Base-by-base conservation (phyloP, 805 yeast species). In the Priceomyces haplophilus region DNA sequence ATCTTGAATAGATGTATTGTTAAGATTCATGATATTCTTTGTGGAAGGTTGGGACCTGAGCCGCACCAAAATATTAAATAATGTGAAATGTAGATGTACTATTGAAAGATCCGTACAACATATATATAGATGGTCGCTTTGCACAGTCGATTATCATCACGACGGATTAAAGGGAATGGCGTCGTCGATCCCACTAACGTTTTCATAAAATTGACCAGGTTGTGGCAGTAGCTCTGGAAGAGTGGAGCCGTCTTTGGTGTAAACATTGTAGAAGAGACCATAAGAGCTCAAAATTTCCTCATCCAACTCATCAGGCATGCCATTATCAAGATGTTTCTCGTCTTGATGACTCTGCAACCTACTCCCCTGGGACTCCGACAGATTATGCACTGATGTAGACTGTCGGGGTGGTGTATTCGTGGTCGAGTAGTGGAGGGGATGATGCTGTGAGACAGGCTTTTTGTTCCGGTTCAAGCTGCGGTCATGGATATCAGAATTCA, bases 401-500 rank as follows among this genome's bases (percentile, higher is more conserved):
- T 52, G 51, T 37, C 49, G 58, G 1, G 56, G 50, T 11, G 54
- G 50, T 21, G 38, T 41, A 32, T 53, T 47, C 21, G 55, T 51
- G 13, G 52, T 44, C 31, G 47, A 49, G 38, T 56, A 51, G 46
- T 77, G 80, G 35, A 75, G 56, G 0, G 81, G 82, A 50, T 76
- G 82, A 46, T 77, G 82, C 42, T 72, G 78, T 1, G 80, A 74
- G 2, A 75, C 80, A 0, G 82, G 81, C 46, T 59, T 57, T 24
- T 40, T 43, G 35, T 35, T 38, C 31, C 27, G 20, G 35, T 36
- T 17, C 41, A 4, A 18, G 17, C 32, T 23, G 34, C 8, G 24
- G 34, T 34, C 33, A 25, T 27, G 49, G 12, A 30, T 15, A 11
- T 33, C 37, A n/a, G 34, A 23, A 36, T 34, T 27, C 38, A 31